These are phyloP conservation scores for Clonostachys rhizophaga DNA, from an alignment of 2,329 filamentous ascomycete genomes.

Conservation along the genomic window DNA sequence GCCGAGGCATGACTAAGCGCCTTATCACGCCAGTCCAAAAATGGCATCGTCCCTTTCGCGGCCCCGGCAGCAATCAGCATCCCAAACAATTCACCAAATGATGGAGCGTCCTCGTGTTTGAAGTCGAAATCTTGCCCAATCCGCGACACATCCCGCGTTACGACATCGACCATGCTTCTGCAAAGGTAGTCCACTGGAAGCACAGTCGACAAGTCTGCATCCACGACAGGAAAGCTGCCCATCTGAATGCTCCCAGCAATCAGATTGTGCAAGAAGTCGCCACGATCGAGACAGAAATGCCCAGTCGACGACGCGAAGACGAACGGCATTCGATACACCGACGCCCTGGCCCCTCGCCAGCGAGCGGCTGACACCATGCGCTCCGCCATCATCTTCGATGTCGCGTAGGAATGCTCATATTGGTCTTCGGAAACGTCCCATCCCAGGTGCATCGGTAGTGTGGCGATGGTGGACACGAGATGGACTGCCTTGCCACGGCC, in stretches of 20 bases:
- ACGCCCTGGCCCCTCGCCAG: conserved; percentile 6
- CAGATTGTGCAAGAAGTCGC: conserved; percentile 9
- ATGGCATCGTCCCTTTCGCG: background rate
- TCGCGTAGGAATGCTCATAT: conserved; percentile 7
- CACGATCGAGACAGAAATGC: conserved; percentile 7
- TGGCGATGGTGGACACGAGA: conserved; percentile 7
- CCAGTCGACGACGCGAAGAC: conserved; percentile 6
- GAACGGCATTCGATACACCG: conserved; percentile 5
- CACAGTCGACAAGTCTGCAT: conserved; percentile 5
- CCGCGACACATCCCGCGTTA: conserved; percentile 1
- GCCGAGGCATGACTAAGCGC: conserved; percentile 2
- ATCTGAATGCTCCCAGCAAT: conserved; percentile 6
- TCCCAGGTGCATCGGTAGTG: conserved; percentile 6
- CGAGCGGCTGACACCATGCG: conserved; percentile 7
- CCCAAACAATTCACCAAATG: conserved; percentile 4
- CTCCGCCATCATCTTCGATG: conserved; percentile 8
- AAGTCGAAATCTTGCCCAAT: conserved; percentile 8
- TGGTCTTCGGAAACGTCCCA: conserved; percentile 3
- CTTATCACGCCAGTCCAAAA: conserved; percentile 2
- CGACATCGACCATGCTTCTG: conserved; percentile 4
- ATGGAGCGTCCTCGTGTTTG: conserved; percentile 2
- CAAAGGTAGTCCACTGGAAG: conserved; percentile 8
- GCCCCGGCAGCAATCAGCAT: background rate
- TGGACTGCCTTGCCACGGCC: conserved; percentile 6
- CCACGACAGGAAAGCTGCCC: conserved; percentile 3